Conservation (phyloP, 305 asterid species). For the Andrographis paniculata region DNA sequence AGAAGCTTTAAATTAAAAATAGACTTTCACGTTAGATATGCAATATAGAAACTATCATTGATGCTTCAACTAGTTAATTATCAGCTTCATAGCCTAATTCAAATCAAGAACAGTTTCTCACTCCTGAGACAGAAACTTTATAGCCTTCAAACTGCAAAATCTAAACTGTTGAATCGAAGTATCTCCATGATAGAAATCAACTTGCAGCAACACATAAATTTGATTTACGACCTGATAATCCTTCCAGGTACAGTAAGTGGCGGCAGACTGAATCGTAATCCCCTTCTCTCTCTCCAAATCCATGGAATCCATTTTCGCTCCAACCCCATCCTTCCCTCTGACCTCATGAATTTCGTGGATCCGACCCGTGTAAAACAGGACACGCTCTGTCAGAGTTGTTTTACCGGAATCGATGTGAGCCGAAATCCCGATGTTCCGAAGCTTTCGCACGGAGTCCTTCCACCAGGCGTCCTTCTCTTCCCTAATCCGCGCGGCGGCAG, state of each 20-base stretch:
- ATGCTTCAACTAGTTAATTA: too few species aligned
- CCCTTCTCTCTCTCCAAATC: conserved; percentile 99
- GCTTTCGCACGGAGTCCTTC: conserved; percentile 81
- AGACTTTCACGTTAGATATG: too few species aligned
- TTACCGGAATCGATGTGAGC: conserved; percentile 98
- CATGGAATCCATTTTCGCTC: conserved; percentile 99
- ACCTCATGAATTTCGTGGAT: conserved; percentile 99
- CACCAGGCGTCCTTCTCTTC: conserved; percentile 72
- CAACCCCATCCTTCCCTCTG: conserved; percentile 97
- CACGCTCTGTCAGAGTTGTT: conserved; percentile 90
- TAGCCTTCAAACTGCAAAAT: too few species aligned
- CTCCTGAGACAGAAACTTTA: too few species aligned
- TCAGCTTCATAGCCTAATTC: too few species aligned
- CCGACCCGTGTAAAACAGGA: conserved; percentile 87
- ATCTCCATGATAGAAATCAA: background rate
- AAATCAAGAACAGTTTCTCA: too few species aligned
- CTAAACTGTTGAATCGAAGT: background rate
- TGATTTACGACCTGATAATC: conserved; percentile 56
- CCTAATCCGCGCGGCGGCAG: conserved; percentile 61
- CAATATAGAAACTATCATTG: too few species aligned
- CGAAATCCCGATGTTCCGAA: conserved; percentile 89
- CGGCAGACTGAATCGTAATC: conserved; percentile 96
- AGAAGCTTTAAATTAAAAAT: too few species aligned
- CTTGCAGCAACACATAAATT: background rate
- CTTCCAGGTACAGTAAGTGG: conserved; percentile 92